Percentiles rank a stretch among this genome's conserved stretches.
These are phyloP conservation scores for Tolypocladium album DNA, from an alignment of 2,329 filamentous ascomycete species.

Conservation along the genomic window DNA sequence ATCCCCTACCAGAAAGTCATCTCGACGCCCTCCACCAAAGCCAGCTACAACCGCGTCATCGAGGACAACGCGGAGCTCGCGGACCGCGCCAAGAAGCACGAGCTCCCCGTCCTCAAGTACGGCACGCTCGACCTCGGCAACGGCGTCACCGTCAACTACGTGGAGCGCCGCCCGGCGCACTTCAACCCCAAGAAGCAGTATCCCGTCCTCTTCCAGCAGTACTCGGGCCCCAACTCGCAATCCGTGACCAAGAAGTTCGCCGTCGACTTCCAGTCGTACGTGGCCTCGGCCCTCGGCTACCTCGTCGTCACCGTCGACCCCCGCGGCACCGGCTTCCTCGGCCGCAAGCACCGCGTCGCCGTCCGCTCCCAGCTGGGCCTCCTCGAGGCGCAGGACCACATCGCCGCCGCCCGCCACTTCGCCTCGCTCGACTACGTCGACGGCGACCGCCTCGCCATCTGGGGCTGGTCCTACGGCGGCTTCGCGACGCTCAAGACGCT, in stretches of 20 bases:
- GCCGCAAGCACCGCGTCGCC: conserved; percentile 70
- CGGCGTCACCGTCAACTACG: conserved; percentile 56
- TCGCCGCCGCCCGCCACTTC: conserved; percentile 79
- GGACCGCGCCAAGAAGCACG: conserved; percentile 59
- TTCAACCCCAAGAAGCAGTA: conserved; percentile 79
- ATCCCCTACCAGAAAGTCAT: conserved; percentile 89
- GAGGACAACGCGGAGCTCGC: conserved; percentile 69
- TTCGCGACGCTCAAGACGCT: conserved; percentile 93
- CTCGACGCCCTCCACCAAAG: conserved; percentile 61
- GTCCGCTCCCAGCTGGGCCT: conserved; percentile 76
- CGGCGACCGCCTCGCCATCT: conserved; percentile 72
- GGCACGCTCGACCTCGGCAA: conserved; percentile 73
- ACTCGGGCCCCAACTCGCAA: conserved; percentile 91
- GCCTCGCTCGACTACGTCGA: conserved; percentile 76
- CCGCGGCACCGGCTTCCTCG: conserved; percentile 83
- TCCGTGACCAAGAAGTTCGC: conserved; percentile 68
- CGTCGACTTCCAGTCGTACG: conserved; percentile 84
- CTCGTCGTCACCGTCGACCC: conserved; percentile 92
- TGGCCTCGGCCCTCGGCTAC: conserved; percentile 79
- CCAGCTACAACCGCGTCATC: conserved; percentile 56
- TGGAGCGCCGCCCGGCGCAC: conserved; percentile 83
- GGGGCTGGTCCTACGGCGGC: conserved; percentile 97
- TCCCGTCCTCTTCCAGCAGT: conserved; percentile 89
- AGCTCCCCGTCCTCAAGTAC: conserved; percentile 74
- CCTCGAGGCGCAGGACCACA: conserved; percentile 83